Evolutionary conservation across 495 filamentous ascomycete species (phyloP), one percentile per base, ranked within the genome.

Genomic region (Penicillium turbatum): DNA sequence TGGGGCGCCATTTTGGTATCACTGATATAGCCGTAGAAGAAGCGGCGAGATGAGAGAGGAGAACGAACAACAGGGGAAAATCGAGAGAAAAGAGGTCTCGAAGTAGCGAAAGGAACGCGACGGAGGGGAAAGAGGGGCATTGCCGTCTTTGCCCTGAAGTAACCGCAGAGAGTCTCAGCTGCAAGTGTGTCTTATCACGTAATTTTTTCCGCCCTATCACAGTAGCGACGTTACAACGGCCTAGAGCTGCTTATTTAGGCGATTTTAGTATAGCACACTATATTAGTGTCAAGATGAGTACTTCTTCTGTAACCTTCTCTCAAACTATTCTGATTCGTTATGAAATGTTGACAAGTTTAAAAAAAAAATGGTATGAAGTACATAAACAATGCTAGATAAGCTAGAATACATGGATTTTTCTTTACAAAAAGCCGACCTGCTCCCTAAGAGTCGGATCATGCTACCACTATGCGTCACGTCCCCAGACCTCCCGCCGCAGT

Each of bases 1-100:
- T 89, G 81, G 31, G 89, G 89, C 21, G 89, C 88, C 89, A 95
- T 95, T 65, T 81, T 88, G 63, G 57, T 57, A 57, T 78, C 73
- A 60, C 67, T 70, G 55, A 77, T 73, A 54, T 73, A 53, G 48
- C 71, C 72, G 74, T 76, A 76, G 52, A 62, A 75, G 47, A 64
- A 70, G 45, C 72, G 73, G 45, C 56, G 69, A 60, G 44, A 55
- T 30, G 48, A 51, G 38, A 62, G 38, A 44, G 41, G 44, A 56
- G 40, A 32, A 51, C 43, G 16, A 35, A 50, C n/a, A 24, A 31
- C 31, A 12, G 41, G 50, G 48, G 56, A 53, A 56, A 64, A 53
- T 46, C 59, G 56, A 34, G 61, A 52, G 21, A 51, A 52, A 40
- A 66, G 32, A 54, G 51, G 44, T 36, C 43, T 55, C n/a, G 51